These are phyloP conservation scores for Eimeria zaria DNA, from an alignment of 169 alveolate species.

Conservation along the genomic window DNA sequence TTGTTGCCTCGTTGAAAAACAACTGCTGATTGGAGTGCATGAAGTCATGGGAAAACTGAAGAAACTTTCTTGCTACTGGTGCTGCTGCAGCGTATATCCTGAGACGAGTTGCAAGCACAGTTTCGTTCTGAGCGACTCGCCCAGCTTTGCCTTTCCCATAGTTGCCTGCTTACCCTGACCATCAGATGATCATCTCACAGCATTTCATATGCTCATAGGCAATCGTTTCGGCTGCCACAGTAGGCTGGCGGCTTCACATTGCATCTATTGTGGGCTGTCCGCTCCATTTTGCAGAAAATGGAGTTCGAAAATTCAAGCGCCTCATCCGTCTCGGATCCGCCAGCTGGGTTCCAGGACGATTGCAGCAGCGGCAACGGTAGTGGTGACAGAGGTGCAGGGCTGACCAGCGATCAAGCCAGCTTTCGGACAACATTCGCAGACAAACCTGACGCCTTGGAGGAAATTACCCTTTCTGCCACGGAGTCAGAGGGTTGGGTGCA, in stretches of 20 bases:
- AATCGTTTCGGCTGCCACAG: constrained; percentile 45
- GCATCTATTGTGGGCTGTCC: background rate
- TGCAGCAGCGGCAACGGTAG: background rate
- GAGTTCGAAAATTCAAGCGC: background rate
- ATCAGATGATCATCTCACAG: constrained; percentile 26
- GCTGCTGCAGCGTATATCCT: background rate
- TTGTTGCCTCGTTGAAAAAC: constrained; percentile 16
- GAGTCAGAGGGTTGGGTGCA: constrained; percentile 71
- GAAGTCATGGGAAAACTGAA: constrained; percentile 20
- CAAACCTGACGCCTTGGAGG: constrained; percentile 40
- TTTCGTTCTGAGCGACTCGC: background rate
- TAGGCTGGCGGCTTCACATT: constrained; percentile 47
- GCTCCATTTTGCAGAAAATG: constrained; percentile 17
- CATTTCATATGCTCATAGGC: constrained; percentile 14
- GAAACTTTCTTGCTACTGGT: background rate
- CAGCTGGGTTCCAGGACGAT: background rate
- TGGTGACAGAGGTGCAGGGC: background rate
- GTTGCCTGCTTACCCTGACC: background rate
- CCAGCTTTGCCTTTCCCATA: background rate
- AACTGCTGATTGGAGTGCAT: background rate
- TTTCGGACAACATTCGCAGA: background rate
- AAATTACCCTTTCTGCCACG: constrained; percentile 5
- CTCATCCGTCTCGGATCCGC: constrained; percentile 22
- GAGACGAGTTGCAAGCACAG: constrained; percentile 31
- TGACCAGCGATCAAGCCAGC: background rate